Base-by-base conservation (phyloP, 805 yeast species). In the Ascoidea tarda region DNA sequence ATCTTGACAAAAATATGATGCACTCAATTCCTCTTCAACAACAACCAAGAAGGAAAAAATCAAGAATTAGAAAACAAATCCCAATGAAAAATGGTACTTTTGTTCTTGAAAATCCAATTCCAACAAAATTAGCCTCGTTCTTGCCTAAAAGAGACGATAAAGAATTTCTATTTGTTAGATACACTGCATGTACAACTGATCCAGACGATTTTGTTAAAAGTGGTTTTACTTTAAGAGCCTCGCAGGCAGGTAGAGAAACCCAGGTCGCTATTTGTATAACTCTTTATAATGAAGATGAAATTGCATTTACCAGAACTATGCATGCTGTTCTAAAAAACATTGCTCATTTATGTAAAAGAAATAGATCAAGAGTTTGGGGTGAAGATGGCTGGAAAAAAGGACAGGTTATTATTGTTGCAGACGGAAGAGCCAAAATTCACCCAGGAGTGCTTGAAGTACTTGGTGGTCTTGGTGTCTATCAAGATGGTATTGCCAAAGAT, bases 221-320 rank as follows among this genome's bases (percentile, higher is more conserved):
- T 49, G 98, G 98, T 0, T 93, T 90, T 67, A 82, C 90, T 1
- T 70, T 93, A 50, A 77, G 99, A 60, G 85, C 95, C 6, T 84
- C 87, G 5, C 91, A 87, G 57, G 77, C 81, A 63, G 87, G 86
- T 58, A 80, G 99, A 64, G 96, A 89, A 61, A 91, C 93, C 33
- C 98, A 95, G 68, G 71, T 93, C 46, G 89, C 86, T 48, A 78
- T 93, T 51, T 90, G 98, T 68, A 79, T 93, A 59, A 93, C 99
- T 38, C 91, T 93, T 98, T 93, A 91, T 70, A 93, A 93, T 62
- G 99, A 93, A 69, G 95, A 87, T 66, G 96, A 90, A 65, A 74
- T 75, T 52, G 78, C 95, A 2, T 80, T 93, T 65, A 87, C 97
- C 1, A 79, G 98, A 69, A 95, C 99, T 0, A 74, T 93, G 77